A percentile compares a stretch with the other conserved stretches of the same genome.
These are phyloP conservation scores for Leccinum variicolor DNA, from an alignment of 768 basidiomycete genomes.

Conservation along the genomic window DNA sequence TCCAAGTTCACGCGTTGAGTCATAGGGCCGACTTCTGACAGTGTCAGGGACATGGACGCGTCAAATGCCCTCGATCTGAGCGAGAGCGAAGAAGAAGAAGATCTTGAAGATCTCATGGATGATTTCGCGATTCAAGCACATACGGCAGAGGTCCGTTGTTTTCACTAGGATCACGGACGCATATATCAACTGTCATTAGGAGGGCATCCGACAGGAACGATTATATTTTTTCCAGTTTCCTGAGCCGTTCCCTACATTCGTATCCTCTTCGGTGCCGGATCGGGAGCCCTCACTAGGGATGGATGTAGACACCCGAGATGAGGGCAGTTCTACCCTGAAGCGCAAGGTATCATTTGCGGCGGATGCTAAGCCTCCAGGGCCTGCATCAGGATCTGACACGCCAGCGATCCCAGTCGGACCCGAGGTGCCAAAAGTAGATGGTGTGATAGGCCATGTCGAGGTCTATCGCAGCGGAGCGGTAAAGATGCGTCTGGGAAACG, in stretches of 20 bases:
- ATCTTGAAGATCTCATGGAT: conserved; percentile 72
- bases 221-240: conserved; percentile 94
- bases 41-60: conserved; percentile 37
- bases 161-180: not conserved
- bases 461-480: conserved; percentile 82
- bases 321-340: conserved; percentile 34
- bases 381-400: conserved; percentile 24
- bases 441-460: conserved; percentile 80
- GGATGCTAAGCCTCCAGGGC: conserved; percentile 51
- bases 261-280: conserved; percentile 33
- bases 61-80: conserved; percentile 67
- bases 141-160: conserved; percentile 36
- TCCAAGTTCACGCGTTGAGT: not conserved
- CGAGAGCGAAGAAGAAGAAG: conserved; percentile 77
- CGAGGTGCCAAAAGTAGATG: conserved; percentile 48
- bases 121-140: conserved; percentile 53
- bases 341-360: conserved; percentile 57
- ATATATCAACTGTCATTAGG: conserved; percentile 32
- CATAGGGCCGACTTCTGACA: conserved; percentile 4
- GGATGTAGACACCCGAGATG: conserved; percentile 30
- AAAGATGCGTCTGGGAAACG: conserved; percentile 81
- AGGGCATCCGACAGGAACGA: conserved; percentile 53
- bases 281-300: conserved; percentile 30
- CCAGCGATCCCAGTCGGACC: conserved; percentile 16
- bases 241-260: conserved; percentile 74